These are phyloP conservation scores for Paraleonurus japonicus DNA, from an alignment of 257 asterid species.

Conservation along the genomic window DNA sequence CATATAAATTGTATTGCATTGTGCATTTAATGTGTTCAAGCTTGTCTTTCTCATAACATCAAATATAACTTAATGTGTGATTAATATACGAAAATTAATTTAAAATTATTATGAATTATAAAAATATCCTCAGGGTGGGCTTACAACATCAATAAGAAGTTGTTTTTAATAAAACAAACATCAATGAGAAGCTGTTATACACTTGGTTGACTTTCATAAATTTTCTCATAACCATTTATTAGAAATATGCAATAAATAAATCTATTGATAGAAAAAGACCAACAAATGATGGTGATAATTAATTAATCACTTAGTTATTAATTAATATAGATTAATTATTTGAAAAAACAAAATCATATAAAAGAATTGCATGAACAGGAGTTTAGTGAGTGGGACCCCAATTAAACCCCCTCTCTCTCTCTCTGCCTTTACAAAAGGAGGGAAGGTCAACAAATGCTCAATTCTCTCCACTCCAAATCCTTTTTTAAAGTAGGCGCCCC, in stretches of 20 bases:
- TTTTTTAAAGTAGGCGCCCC: conserved; percentile 18
- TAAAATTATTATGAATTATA: no score
- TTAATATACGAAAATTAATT: no score
- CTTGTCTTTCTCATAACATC: neutral
- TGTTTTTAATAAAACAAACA: no score
- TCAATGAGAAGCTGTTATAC: neutral
- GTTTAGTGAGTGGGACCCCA: neutral
- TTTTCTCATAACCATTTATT: neutral
- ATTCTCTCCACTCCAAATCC: neutral
- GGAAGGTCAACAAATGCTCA: conserved; percentile 30
- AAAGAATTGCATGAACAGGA: neutral
- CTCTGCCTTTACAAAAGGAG: neutral
- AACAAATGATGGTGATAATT: neutral
- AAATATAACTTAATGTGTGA: neutral
- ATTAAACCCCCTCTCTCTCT: neutral
- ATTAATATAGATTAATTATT: no score
- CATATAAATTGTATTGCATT: no score
- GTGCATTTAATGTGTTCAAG: no score
- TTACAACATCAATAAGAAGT: neutral
- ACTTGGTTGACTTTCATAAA: neutral
- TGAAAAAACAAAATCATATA: no score
- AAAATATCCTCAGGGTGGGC: neutral
- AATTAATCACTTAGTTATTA: no score
- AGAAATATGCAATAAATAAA: neutral
- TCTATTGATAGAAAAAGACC: neutral